Evolutionary conservation across 805 yeast genomes (phyloP).

Genomic region (Candida pseudoglaebosa): DNA sequence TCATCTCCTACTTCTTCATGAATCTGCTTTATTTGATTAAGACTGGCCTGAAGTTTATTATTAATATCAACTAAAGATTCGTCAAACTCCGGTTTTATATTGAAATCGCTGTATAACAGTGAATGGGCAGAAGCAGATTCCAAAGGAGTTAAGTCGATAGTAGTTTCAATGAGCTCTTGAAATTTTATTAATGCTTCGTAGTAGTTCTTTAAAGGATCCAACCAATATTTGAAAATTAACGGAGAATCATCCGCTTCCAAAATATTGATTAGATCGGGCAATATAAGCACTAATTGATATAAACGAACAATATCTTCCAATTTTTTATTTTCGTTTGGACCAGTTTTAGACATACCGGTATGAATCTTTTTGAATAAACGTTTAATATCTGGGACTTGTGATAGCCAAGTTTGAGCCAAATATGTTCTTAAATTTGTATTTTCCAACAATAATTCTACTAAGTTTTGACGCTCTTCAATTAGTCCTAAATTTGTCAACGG

Average conservation of each 20-base stretch:
- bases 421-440: constrained; percentile 63
- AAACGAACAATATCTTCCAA: constrained; percentile 87
- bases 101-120: constrained; percentile 59
- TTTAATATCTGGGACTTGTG: constrained; percentile 78
- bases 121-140: constrained; percentile 44
- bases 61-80: constrained; percentile 64
- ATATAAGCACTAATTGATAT: constrained; percentile 68
- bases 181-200: constrained; percentile 56
- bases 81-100: constrained; percentile 87
- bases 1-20: constrained; percentile 70
- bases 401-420: constrained; percentile 62
- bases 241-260: constrained; percentile 35
- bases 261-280: constrained; percentile 65
- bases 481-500: constrained; percentile 67
- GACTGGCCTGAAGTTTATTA: constrained; percentile 50
- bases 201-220: constrained; percentile 48
- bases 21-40: constrained; percentile 50
- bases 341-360: constrained; percentile 24
- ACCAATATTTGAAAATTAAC: constrained; percentile 52
- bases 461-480: constrained; percentile 63
- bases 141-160: constrained; percentile 81
- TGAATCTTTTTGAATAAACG: constrained; percentile 66
- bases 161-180: constrained; percentile 86
- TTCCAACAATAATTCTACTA: constrained; percentile 72
- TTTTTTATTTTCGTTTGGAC: constrained; percentile 46